A percentile compares a stretch with the other conserved stretches of the same genome.
These are phyloP conservation scores for Amanita fuliginea DNA, from an alignment of 768 basidiomycete genomes.

Conservation along the genomic window DNA sequence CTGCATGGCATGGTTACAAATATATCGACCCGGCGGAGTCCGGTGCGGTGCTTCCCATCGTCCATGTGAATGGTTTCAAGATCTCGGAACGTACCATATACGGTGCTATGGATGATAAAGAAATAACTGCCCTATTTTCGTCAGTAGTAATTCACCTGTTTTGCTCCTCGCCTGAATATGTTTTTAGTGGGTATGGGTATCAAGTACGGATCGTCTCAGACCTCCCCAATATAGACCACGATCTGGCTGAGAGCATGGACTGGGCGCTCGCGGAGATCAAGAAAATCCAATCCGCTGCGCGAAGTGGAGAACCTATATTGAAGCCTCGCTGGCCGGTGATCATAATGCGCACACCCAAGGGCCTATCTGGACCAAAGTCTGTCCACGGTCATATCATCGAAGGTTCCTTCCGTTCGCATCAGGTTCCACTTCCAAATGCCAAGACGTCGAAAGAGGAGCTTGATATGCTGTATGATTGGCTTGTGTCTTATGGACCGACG, in stretches of 20 bases:
- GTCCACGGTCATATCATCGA: slow-evolving; percentile 66
- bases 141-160: slow-evolving; percentile 16
- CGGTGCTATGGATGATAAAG: slow-evolving; percentile 86
- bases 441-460: slow-evolving; percentile 59
- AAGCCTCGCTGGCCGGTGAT: slow-evolving; percentile 92
- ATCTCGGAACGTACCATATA: slow-evolving; percentile 86
- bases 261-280: slow-evolving; percentile 70
- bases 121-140: slow-evolving; percentile 68
- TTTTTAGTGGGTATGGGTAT: slow-evolving; percentile 69
- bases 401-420: slow-evolving; percentile 78
- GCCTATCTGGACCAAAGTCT: slow-evolving; percentile 58
- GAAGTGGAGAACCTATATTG: slow-evolving; percentile 61
- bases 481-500: slow-evolving; percentile 55
- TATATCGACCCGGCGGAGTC: slow-evolving; percentile 86
- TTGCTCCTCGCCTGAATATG: slow-evolving; percentile 3
- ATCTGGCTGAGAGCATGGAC: slow-evolving; percentile 72
- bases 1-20: slow-evolving; percentile 82
- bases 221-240: slow-evolving; percentile 54
- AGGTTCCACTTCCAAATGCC: slow-evolving; percentile 75
- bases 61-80: slow-evolving; percentile 85
- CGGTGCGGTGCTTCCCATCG: slow-evolving; percentile 84
- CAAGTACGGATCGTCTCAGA: slow-evolving; percentile 76
- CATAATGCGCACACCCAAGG: slow-evolving; percentile 80
- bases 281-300: slow-evolving; percentile 72
- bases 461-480: slow-evolving; percentile 55